A percentile compares a stretch with the other conserved stretches of the same genome.
These are phyloP conservation scores for Syzygium jambos DNA, from an alignment of 345 rosid genomes.

Conservation along the genomic window DNA sequence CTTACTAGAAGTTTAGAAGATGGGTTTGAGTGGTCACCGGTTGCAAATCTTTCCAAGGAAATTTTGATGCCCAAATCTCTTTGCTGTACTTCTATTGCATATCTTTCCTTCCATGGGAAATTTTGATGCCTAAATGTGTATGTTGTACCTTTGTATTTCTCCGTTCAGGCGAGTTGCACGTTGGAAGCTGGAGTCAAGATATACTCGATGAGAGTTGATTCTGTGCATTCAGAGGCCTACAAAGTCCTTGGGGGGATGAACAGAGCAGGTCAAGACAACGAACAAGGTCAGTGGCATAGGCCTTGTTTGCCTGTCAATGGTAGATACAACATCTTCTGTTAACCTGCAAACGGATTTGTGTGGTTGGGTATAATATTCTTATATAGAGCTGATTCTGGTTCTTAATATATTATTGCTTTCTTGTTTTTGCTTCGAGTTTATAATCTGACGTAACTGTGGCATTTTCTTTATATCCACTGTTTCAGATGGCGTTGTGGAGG, in stretches of 20 bases:
- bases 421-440: neutral
- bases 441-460: neutral
- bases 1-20: neutral
- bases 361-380: neutral
- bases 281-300: slow-evolving; percentile 37
- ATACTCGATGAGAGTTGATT: slow-evolving; percentile 85
- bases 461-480: neutral
- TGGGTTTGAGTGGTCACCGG: neutral
- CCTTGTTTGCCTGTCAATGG: neutral
- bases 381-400: neutral
- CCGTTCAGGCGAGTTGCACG: slow-evolving; percentile 81
- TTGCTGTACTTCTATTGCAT: neutral
- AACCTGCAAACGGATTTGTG: neutral
- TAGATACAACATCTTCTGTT: neutral
- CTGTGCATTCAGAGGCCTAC: slow-evolving; percentile 90
- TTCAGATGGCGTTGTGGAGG: slow-evolving; percentile 34
- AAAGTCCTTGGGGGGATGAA: slow-evolving; percentile 93
- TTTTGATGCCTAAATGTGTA: neutral
- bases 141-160: neutral
- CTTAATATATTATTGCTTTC: neutral
- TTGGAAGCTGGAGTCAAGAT: slow-evolving; percentile 97
- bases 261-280: slow-evolving; percentile 63
- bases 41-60: neutral
- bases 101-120: neutral
- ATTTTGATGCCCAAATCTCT: neutral